These are phyloP conservation scores for Adiantum capillusveneris DNA, from an alignment of 75 land plant genomes.

Conservation along the genomic window DNA sequence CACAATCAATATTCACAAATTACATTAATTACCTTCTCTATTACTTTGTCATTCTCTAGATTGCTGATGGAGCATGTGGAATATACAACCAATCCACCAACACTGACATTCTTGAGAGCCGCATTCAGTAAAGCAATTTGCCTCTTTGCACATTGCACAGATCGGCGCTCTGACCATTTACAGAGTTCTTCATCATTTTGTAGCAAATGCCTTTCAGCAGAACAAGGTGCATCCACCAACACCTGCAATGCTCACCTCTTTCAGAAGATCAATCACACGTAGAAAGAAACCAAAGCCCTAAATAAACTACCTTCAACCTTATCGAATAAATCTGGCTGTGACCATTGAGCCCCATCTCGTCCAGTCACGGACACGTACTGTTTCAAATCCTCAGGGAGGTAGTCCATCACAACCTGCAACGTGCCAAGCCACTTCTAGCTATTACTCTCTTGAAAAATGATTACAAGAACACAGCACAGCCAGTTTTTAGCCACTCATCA, in stretches of 20 bases:
- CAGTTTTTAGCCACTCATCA: too few species aligned
- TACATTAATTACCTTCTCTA: background rate
- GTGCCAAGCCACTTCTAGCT: background rate
- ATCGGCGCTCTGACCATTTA: background rate
- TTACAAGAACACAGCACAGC: too few species aligned
- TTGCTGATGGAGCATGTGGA: constrained; percentile 9
- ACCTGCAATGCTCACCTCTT: background rate
- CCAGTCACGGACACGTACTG: background rate
- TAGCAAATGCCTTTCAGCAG: constrained; percentile 6
- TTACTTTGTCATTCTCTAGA: constrained; percentile 4
- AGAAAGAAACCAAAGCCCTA: background rate
- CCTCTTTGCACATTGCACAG: constrained; percentile 6
- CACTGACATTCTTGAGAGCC: constrained; percentile 6
- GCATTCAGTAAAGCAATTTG: constrained; percentile 2
- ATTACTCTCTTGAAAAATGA: too few species aligned
- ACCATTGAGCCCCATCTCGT: constrained; percentile 2
- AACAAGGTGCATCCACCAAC: constrained; percentile 11
- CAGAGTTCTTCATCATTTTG: constrained; percentile 1
- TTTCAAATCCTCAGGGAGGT: constrained; percentile 2
- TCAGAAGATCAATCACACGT: background rate
- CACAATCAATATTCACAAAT: background rate
- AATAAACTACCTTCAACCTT: constrained; percentile 1
- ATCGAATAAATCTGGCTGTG: background rate
- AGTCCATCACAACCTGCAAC: constrained; percentile 4
- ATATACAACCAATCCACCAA: constrained; percentile 6